Base-by-base conservation (phyloP, 495 filamentous ascomycete species). In the Xylaria flabelliformis region DNA sequence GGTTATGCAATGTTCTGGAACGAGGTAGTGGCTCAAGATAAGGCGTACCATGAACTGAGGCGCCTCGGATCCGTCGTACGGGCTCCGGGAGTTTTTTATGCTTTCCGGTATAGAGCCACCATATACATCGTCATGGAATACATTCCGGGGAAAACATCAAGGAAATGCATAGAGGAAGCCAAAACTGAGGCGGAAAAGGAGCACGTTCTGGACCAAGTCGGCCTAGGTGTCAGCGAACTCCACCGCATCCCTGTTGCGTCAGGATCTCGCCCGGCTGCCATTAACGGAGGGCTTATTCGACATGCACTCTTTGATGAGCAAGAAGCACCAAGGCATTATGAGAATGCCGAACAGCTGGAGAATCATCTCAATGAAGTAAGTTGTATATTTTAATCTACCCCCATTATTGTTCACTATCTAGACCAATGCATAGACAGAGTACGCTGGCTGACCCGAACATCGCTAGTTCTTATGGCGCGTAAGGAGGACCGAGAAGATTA, bases 71-170 rank as follows among this genome's bases (percentile, higher is more conserved):
- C 58, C 15, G 4, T 34, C 7, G 58, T 61, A 19, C 15, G 58
- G 58, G 58, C 58, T 5, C 58, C 58, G 9, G 58, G 6, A 12
- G 58, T 61, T n/a, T 61, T 61, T 39, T 61, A 61, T 61, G 58
- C 58, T 17, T 34, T 61, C 58, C 29, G 9, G 34, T 19, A 61
- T 5, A 10, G 21, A n/a, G 10, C 9, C 10, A 39, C 32, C 1
- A 7, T 21, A n/a, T 61, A 36, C 58, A 61, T 61, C 58, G 58
- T 61, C 0, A 61, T 61, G 58, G 58, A 61, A 39, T 61, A 61
- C 34, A 61, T 61, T 21, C 58, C 58, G 2, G 58, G 58, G 17
- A 21, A n/a, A 3, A 61, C 58, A 3, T 34, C 34, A n/a, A 39
- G 34, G 19, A 39, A 61, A 39, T 61, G 58, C 34, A 34, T 61